phyloP scores from a whole-genome alignment of 768 basidiomycete genomes.

The Chlorophyllum brunneum region DNA sequence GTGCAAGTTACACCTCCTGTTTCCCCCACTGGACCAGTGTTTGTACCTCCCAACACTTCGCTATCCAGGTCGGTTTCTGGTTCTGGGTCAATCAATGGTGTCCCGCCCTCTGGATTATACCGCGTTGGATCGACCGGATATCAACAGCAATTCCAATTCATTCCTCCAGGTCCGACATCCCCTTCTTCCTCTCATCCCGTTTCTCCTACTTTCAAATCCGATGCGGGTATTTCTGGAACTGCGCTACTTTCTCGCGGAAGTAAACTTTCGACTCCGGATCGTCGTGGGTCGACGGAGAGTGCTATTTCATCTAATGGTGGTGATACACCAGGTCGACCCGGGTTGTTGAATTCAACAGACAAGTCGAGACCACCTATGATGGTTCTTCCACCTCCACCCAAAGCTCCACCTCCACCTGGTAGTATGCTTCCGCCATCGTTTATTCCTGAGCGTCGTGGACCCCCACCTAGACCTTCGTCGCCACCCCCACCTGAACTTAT shows the following conservation, averaged over 20 bases:
- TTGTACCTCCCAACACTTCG: slow-evolving; percentile 17
- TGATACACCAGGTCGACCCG: slow-evolving; percentile 40
- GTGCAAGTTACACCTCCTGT: slow-evolving; percentile 19
- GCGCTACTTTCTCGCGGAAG: slow-evolving; percentile 36
- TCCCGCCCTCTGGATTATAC: slow-evolving; percentile 42
- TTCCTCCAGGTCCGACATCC: slow-evolving; percentile 46
- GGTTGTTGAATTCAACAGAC: slow-evolving; percentile 46
- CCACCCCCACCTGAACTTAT: slow-evolving; percentile 92
- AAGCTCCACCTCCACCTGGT: slow-evolving; percentile 64
- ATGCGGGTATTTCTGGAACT: slow-evolving; percentile 36
- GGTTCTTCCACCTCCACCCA: slow-evolving; percentile 77
- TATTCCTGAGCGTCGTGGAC: slow-evolving; percentile 67
- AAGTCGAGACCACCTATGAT: slow-evolving; percentile 85
- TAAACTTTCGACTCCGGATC: slow-evolving; percentile 44
- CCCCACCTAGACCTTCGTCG: slow-evolving; percentile 86
- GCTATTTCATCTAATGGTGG: slow-evolving; percentile 52
- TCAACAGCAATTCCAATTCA: slow-evolving; percentile 60
- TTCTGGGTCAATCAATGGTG: slow-evolving; percentile 19
- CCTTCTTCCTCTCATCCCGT: slow-evolving; percentile 21
- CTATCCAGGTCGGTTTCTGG: slow-evolving; percentile 17
- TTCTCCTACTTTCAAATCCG: slow-evolving; percentile 26
- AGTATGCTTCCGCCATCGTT: slow-evolving; percentile 75
- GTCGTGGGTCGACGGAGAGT: slow-evolving; percentile 72
- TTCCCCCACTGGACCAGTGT: slow-evolving; percentile 25
- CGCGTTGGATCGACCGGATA: slow-evolving; percentile 45